Conservation (phyloP, 495 filamentous ascomycete species). For the Peziza echinospora region DNA sequence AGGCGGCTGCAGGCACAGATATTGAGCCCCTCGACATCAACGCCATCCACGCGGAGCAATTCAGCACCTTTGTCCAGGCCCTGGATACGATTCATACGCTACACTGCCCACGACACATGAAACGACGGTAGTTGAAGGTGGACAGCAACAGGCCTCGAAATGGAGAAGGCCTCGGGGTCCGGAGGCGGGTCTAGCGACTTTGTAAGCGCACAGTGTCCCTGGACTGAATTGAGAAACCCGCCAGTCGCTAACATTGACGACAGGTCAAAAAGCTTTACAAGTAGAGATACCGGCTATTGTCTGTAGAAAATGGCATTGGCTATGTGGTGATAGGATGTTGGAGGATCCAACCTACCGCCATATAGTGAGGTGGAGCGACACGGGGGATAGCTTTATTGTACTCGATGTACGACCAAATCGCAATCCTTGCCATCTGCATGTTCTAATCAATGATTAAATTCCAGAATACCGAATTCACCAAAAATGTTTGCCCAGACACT, state of each 20-base stretch:
- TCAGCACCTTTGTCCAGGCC: too few species aligned
- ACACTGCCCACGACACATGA: too few species aligned
- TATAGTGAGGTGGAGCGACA: constrained; percentile 88
- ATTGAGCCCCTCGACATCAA: too few species aligned
- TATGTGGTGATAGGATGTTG: constrained; percentile 66
- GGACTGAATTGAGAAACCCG: neutral
- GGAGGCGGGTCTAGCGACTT: constrained; percentile 35
- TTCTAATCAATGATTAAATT: too few species aligned
- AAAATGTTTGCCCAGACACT: constrained; percentile 94
- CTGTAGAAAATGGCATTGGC: too few species aligned
- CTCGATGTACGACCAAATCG: constrained; percentile 90
- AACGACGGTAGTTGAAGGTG: too few species aligned
- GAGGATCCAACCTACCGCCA: constrained; percentile 82
- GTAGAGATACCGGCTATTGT: too few species aligned
- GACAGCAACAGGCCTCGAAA: too few species aligned
- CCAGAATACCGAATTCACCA: constrained; percentile 96
- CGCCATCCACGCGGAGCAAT: too few species aligned
- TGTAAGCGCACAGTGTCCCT: constrained; percentile 26
- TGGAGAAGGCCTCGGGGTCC: neutral
- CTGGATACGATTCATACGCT: too few species aligned
- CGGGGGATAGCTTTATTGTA: constrained; percentile 90
- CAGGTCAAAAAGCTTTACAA: constrained; percentile 98
- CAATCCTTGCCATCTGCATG: too few species aligned
- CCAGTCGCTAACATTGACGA: constrained; percentile 20
- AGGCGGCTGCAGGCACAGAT: too few species aligned